Percentiles rank a stretch among this genome's conserved stretches.
phyloP scores from a whole-genome alignment of 305 asterid genomes.

The Fraxinus xanthoxyloides region DNA sequence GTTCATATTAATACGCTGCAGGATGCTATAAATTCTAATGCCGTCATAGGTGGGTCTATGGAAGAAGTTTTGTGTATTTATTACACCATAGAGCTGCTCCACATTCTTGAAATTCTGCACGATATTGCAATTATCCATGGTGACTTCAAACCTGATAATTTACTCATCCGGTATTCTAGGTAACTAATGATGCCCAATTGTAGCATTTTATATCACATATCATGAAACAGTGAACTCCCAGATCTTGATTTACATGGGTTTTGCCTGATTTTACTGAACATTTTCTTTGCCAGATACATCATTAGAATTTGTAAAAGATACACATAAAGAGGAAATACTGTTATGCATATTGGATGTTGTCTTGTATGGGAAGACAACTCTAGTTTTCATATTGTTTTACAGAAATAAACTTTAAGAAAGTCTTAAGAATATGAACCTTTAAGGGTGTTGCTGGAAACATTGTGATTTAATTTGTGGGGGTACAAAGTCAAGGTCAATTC shows the following conservation, averaged over 20 bases:
- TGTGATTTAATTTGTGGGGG: not conserved
- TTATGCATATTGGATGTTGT: not conserved
- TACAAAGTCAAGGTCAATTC: not conserved
- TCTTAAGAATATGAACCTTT: not conserved
- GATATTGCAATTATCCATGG: constrained; percentile 77
- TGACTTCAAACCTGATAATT: constrained; percentile 94
- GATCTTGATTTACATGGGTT: constrained; percentile 7
- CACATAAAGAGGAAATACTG: not conserved
- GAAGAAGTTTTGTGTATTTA: constrained; percentile 81
- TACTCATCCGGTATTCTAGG: constrained; percentile 91
- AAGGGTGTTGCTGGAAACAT: not conserved
- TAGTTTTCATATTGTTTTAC: not conserved
- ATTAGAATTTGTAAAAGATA: not conserved
- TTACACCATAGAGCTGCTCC: constrained; percentile 94
- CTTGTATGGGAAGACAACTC: not conserved
- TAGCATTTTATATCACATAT: not conserved
- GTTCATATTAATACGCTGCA: constrained; percentile 32
- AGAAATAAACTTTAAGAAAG: not conserved
- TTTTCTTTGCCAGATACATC: not conserved
- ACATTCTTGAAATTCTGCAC: constrained; percentile 71
- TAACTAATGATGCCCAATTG: constrained; percentile 26
- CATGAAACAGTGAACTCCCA: constrained; percentile 5
- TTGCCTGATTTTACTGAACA: not conserved
- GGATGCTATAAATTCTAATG: constrained; percentile 82
- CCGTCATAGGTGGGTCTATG: constrained; percentile 66